These are phyloP conservation scores for Candida patagonica DNA, from an alignment of 805 yeast species.

Conservation along the genomic window DNA sequence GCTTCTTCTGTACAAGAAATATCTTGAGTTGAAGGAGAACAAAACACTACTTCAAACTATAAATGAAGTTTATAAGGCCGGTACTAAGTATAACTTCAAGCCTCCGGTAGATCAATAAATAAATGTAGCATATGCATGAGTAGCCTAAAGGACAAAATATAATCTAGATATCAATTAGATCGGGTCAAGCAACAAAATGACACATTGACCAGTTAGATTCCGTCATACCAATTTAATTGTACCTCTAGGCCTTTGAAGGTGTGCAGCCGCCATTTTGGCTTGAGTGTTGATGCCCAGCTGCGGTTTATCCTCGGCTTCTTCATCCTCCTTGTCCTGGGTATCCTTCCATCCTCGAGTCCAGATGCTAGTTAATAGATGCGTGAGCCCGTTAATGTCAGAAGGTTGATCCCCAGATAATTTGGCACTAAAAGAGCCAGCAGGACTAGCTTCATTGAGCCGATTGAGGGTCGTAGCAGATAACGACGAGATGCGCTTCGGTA, in stretches of 20 bases:
- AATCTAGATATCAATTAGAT: not conserved
- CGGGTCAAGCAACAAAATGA: not conserved
- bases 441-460: not conserved
- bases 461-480: slow-evolving; percentile 15
- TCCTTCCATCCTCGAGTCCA: slow-evolving; percentile 21
- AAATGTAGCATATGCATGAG: not conserved
- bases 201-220: not conserved
- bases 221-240: not conserved
- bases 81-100: slow-evolving; percentile 28
- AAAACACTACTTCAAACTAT: slow-evolving; percentile 57
- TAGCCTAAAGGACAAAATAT: not conserved
- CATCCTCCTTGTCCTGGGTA: slow-evolving; percentile 7
- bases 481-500: slow-evolving; percentile 13
- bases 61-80: slow-evolving; percentile 49
- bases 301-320: slow-evolving; percentile 1
- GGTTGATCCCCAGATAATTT: slow-evolving; percentile 8
- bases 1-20: slow-evolving; percentile 61
- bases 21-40: slow-evolving; percentile 46
- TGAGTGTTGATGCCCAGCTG: slow-evolving; percentile 10
- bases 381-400: slow-evolving; percentile 10
- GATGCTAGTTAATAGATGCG: slow-evolving; percentile 14
- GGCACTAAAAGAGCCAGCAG: not conserved
- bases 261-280: slow-evolving; percentile 14
- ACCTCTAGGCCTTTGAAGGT: slow-evolving; percentile 7
- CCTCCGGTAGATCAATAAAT: slow-evolving; percentile 21